Evolutionary conservation across 306 rosid genomes (phyloP).

Genomic region (Begonia fuchsioides): DNA sequence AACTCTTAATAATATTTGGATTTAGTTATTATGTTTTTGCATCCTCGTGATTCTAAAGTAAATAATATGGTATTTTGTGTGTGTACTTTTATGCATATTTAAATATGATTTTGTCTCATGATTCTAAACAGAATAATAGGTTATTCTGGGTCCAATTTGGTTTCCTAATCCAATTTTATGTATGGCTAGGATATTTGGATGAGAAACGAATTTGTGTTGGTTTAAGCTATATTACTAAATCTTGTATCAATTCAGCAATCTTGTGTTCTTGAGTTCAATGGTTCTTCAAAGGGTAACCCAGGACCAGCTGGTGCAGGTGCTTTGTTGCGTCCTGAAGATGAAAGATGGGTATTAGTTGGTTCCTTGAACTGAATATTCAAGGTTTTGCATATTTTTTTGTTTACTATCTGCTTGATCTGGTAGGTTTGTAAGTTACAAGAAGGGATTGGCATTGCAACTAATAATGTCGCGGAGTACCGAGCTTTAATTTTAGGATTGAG

Average conservation of each 20-base stretch:
- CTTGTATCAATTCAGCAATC: background rate
- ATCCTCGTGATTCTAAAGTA: too few relatives aligned
- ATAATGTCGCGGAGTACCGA: conserved; percentile 72
- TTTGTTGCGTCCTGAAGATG: conserved; percentile 12
- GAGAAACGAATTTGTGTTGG: too few relatives aligned
- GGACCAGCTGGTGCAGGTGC: conserved; percentile 11
- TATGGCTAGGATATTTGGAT: too few relatives aligned
- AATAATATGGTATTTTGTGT: too few relatives aligned
- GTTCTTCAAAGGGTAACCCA: conserved; percentile 11
- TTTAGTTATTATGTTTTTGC: too few relatives aligned
- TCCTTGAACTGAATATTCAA: background rate
- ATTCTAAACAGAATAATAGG: too few relatives aligned
- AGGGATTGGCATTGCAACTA: conserved; percentile 66
- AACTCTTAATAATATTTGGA: too few relatives aligned
- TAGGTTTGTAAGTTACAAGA: conserved; percentile 58
- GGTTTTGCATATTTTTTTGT: conserved; percentile 2
- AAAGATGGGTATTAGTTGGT: conserved; percentile 34
- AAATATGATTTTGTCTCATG: too few relatives aligned
- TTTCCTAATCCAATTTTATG: too few relatives aligned
- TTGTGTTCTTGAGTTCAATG: conserved; percentile 13
- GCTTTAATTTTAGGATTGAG: conserved; percentile 58
- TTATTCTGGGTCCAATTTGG: too few relatives aligned
- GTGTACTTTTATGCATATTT: too few relatives aligned
- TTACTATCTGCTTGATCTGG: conserved; percentile 5
- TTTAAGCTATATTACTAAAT: too few relatives aligned